These are phyloP conservation scores for Apiospora sp. DNA, from an alignment of 2,329 filamentous ascomycete species.

Conservation along the genomic window DNA sequence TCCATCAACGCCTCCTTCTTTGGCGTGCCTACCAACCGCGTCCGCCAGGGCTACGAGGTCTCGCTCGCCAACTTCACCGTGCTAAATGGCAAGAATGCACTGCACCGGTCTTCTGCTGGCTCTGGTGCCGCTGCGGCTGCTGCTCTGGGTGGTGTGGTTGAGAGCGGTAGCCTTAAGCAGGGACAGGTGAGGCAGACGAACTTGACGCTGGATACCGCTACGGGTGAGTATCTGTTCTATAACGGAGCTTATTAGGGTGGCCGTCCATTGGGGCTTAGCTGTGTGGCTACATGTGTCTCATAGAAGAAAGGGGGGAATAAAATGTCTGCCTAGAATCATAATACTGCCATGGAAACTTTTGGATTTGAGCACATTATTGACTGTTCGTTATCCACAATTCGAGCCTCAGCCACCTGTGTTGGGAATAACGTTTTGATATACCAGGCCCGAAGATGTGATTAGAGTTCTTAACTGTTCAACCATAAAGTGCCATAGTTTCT, in stretches of 20 bases:
- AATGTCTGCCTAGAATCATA: neutral
- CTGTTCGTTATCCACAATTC: neutral
- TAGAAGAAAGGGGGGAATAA: neutral
- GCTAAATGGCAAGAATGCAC: constrained; percentile 60
- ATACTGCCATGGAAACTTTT: neutral
- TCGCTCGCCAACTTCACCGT: constrained; percentile 70
- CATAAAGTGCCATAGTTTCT: neutral
- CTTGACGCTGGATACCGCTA: constrained; percentile 66
- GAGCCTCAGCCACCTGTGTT: neutral
- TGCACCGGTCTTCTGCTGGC: constrained; percentile 40
- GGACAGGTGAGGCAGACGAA: constrained; percentile 44
- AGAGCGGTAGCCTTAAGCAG: constrained; percentile 58
- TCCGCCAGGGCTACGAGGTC: constrained; percentile 64
- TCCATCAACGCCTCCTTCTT: constrained; percentile 65
- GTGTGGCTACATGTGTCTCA: neutral
- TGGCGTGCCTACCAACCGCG: constrained; percentile 55
- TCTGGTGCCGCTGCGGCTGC: constrained; percentile 29
- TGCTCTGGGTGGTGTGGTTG: constrained; percentile 36
- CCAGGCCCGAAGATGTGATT: neutral
- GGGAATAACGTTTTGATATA: neutral
- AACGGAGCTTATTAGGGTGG: constrained; percentile 25
- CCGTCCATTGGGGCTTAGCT: neutral
- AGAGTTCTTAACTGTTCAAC: neutral
- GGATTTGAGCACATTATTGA: neutral
- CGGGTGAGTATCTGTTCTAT: constrained; percentile 35